Base-by-base conservation (phyloP, 2,329 filamentous ascomycete species). In the Dactylellina sp. region DNA sequence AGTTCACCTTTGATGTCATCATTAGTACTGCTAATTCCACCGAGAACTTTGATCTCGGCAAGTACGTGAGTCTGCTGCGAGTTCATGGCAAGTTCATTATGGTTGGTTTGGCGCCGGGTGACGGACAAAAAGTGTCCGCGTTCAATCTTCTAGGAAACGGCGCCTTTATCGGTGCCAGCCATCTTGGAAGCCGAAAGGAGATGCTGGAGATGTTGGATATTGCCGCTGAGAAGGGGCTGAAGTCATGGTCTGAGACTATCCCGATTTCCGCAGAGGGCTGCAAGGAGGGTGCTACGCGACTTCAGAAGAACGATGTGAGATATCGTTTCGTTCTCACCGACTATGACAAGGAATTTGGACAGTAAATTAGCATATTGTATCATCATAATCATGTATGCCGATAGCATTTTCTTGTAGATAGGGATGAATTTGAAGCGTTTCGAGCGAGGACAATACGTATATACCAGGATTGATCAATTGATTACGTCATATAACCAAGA, bases 51-150 rank as follows among this genome's bases (percentile, higher is more conserved):
- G 87, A 91, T 79, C 83, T 92, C 32, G 81, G 82, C 59, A 85
- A 89, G 76, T 96, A 95, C 83, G 87, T 96, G 79, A 87, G 86
- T 75, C 86, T 93, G 78, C 86, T 96, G 80, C 92, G 94, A 82
- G 82, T 87, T 39, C 84, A 84, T 25, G 83, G 85, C 20, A 82
- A 84, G 32, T 87, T 88, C 79, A 86, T 88, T 79, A 84, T 86
- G 76, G 85, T 87, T 28, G 86, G 87, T 0, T 78, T 88, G 1
- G 86, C 86, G 0, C 85, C 88, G 66, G 78, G 84, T 78, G 81
- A 85, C 25, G 62, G 62, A 42, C 71, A 63, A 28, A 75, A 75
- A 46, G 64, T 75, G 11, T 74, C 63, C 4, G 82, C 83, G 0
- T 80, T 82, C 44, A 77, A 79, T 1, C 84, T 85, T 75, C 80